Evolutionary conservation across 352 stramenopile species (phyloP).

Genomic region (Aphanomyces astaci): DNA sequence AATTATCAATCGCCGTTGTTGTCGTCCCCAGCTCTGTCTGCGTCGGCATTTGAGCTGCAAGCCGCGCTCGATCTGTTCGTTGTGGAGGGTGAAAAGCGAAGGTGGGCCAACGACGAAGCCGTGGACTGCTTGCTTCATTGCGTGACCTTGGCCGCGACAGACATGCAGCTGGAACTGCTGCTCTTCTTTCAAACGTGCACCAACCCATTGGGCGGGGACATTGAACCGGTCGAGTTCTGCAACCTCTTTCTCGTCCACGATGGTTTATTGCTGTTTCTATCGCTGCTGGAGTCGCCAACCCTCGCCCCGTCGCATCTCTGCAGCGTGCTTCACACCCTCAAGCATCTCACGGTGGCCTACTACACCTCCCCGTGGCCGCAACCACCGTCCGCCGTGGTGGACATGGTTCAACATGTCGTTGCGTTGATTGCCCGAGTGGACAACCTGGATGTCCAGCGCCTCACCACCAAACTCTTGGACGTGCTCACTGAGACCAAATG

Average conservation of each 20-base stretch:
- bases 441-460: background rate
- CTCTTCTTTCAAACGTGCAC: constrained; percentile 19
- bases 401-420: background rate
- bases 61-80: constrained; percentile 5
- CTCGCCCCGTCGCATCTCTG: background rate
- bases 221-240: constrained; percentile 4
- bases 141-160: background rate
- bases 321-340: background rate
- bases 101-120: background rate
- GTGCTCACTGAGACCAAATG: constrained; percentile 13
- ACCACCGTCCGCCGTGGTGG: background rate
- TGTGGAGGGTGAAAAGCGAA: background rate
- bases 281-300: background rate
- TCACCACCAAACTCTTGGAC: background rate
- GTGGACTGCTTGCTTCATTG: background rate
- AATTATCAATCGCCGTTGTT: no score
- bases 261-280: background rate
- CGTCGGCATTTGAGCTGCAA: constrained; percentile 18
- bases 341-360: constrained; percentile 2
- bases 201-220: constrained; percentile 3
- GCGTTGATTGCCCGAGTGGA: background rate
- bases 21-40: no score
- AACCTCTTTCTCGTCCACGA: constrained; percentile 4
- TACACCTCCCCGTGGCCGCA: background rate
- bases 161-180: constrained; percentile 10